A percentile compares a stretch with the other conserved stretches of the same genome.
Evolutionary conservation across 805 yeast species (phyloP).

Genomic region (Starmerella powellii): DNA sequence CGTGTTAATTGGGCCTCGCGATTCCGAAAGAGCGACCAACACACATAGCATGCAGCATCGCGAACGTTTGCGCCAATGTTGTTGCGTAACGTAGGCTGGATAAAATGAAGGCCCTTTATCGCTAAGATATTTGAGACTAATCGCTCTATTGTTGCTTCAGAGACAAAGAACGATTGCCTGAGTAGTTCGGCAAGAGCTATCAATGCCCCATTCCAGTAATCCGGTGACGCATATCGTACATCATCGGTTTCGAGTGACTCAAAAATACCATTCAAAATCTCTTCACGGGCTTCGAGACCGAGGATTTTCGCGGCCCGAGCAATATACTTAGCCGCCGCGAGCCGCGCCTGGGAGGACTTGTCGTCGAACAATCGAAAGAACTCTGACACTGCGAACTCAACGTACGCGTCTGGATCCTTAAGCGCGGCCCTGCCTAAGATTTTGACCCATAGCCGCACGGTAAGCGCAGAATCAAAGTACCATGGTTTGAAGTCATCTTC

Average conservation of each 20-base stretch:
- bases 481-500: not conserved
- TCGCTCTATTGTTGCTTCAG: constrained; percentile 12
- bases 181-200: constrained; percentile 43
- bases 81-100: constrained; percentile 41
- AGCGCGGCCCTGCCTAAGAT: constrained; percentile 34
- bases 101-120: constrained; percentile 39
- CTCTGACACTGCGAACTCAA: constrained; percentile 38
- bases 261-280: constrained; percentile 28
- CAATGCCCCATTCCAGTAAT: constrained; percentile 45
- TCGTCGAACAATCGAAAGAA: constrained; percentile 37
- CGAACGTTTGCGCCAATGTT: constrained; percentile 57
- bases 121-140: constrained; percentile 30
- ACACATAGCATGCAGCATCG: constrained; percentile 72
- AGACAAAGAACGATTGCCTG: constrained; percentile 19
- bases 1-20: constrained; percentile 23
- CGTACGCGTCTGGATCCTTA: constrained; percentile 26
- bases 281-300: constrained; percentile 26
- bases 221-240: constrained; percentile 6
- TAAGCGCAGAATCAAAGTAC: constrained; percentile 1
- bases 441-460: constrained; percentile 22
- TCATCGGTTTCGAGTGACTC: constrained; percentile 20
- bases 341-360: constrained; percentile 46
- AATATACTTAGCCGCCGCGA: constrained; percentile 53
- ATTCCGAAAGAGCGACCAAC: constrained; percentile 61
- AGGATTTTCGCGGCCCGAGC: constrained; percentile 35